Evolutionary conservation across 495 filamentous ascomycete genomes (phyloP).

Genomic region (Podospora pseudocomata): DNA sequence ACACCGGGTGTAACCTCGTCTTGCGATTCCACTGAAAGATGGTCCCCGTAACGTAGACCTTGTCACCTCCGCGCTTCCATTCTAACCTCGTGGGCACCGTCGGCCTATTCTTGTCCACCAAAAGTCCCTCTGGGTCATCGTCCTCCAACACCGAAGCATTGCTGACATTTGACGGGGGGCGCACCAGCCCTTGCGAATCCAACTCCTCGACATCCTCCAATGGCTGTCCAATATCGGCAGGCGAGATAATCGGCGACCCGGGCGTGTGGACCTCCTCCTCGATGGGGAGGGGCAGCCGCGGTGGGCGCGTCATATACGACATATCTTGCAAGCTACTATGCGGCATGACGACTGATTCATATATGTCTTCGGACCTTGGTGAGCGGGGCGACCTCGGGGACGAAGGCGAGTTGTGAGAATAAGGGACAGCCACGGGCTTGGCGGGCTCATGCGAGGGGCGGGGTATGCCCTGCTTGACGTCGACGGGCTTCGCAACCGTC

Average conservation of each 20-base stretch:
- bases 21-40: slow-evolving; percentile 96
- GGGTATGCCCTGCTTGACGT: slow-evolving; percentile 26
- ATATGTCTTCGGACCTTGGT: slow-evolving; percentile 35
- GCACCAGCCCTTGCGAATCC: slow-evolving; percentile 43
- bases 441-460: slow-evolving; percentile 26
- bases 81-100: slow-evolving; percentile 77
- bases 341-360: slow-evolving; percentile 36
- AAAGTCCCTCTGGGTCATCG: slow-evolving; percentile 76
- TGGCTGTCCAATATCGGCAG: slow-evolving; percentile 55
- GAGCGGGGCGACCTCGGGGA: slow-evolving; percentile 32
- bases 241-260: slow-evolving; percentile 76
- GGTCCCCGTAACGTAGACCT: slow-evolving; percentile 93
- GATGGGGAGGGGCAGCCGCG: slow-evolving; percentile 85
- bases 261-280: slow-evolving; percentile 82
- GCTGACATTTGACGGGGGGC: slow-evolving; percentile 61
- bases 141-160: slow-evolving; percentile 66
- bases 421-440: slow-evolving; percentile 53
- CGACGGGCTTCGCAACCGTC: slow-evolving; percentile 35
- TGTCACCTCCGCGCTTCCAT: slow-evolving; percentile 76
- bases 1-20: slow-evolving; percentile 79
- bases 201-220: slow-evolving; percentile 47
- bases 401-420: slow-evolving; percentile 33
- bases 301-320: slow-evolving; percentile 67
- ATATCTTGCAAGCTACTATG: slow-evolving; percentile 51
- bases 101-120: slow-evolving; percentile 57